Evolutionary conservation across 2,329 filamentous ascomycete genomes (phyloP), one percentile per base, ranked within the genome.

Genomic region (Alternaria sp.): DNA sequence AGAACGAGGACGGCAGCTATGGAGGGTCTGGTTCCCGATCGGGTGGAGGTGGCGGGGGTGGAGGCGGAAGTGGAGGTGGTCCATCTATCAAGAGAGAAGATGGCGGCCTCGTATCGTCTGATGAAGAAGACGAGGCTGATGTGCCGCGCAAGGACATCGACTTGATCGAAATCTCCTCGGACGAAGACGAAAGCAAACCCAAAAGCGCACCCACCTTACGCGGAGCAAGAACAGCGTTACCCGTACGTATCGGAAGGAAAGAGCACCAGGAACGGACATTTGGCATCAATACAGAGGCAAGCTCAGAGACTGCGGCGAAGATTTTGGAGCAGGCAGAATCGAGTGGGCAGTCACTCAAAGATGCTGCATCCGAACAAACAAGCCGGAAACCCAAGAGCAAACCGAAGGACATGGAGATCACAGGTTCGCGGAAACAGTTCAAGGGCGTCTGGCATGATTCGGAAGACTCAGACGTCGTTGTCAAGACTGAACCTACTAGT

Each of bases 401-500:
- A 57, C 74, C 74, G 15, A 81, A 80, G 51, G 82, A 83, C 60
- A 67, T 84, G 10, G 80, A 84, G 63, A 76, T 83, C 55, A 80
- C 80, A 28, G 76, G 79, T 60, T 72, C 79, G 64, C 78, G 79
- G 63, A 77, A 80, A 61, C 78, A 75, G 47, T 83, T 80, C 73
- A 83, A 79, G 65, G 83, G 80, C 18, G 80, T 82, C 6, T 84
- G 82, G 73, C 80, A 82, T 56, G 81, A 82, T 28, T 75, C 78
- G 5, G 81, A 81, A 47, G 76, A 81, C 23, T 70, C 70, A 30
- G 72, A 78, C 11, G 75, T 81, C 12, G 76, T 73, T 12, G 82
- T 88, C 69, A 89, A 89, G 75, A 68, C 82, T 12, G 87, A 89
- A 69, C 84, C 84, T 9, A 75, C 71, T n/a, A 86, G 85, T 47